Base-by-base conservation (phyloP, 2,329 filamentous ascomycete genomes). In the Fusarium sp. region DNA sequence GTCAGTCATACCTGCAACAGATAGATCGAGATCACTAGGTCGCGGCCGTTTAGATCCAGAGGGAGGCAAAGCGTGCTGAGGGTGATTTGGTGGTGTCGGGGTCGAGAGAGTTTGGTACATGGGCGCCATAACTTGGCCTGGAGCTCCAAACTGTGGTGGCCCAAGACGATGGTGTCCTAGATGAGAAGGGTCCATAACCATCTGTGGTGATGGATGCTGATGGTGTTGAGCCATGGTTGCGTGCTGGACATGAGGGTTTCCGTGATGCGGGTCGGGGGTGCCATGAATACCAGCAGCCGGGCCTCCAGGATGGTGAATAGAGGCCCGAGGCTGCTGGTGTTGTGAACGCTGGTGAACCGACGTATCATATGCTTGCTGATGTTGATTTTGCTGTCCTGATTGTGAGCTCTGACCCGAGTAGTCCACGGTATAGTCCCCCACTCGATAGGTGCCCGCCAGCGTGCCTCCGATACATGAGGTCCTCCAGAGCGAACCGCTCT, bases 401-500 rank as follows among this genome's bases (percentile, higher is more conserved):
- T 89, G 86, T 80, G 85, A 84, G 76, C 85, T 87, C 82, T 90
- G 89, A 78, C 88, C 83, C 81, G 88, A 85, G 83, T 91, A 92
- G 79, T 90, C 88, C 85, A 91, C 88, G 87, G 90, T 87, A 85
- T 91, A 91, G 83, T 89, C 87, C 79, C 85, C 86, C 81, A 88
- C 84, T 85, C 88, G 87, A 84, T 92, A 92, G 81, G 89, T 88
- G 85, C 87, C 85, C 85, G 88, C 88, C 87, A 91, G 87, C 83
- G 87, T 90, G 86, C 82, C 87, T 84, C 84, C 86, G 81, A 87
- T 86, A 81, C 88, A 91, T 91, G 86, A 88, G 87, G 88, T 85
- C 88, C 88, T 88, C 89, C 89, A 91, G 89, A 91, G 88, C 89
- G 85, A 86, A 81, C 83, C 88, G 88, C 89, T 87, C 89, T 89